Conservation (phyloP, 768 basidiomycete species). For the Termitomyces sp. region DNA sequence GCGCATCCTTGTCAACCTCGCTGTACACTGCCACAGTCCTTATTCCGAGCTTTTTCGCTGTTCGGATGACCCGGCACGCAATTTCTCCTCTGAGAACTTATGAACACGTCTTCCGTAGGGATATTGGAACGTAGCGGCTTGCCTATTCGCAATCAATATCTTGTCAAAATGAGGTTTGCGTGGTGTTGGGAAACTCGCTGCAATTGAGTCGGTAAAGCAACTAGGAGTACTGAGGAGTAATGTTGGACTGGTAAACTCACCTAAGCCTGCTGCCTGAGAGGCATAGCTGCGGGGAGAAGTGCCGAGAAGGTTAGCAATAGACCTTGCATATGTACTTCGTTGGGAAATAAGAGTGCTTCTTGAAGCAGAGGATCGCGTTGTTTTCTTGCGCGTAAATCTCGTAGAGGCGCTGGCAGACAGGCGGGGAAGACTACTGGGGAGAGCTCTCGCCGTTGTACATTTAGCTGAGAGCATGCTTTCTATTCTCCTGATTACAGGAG, state of each 20-base stretch:
- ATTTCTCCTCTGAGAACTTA: conserved; percentile 76
- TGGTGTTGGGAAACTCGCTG: conserved; percentile 30
- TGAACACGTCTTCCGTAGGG: conserved; percentile 21
- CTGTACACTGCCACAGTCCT: conserved; percentile 92
- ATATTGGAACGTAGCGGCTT: conserved; percentile 26
- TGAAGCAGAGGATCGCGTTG: conserved; percentile 3
- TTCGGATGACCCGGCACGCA: conserved; percentile 91
- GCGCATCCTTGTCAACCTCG: conserved; percentile 75
- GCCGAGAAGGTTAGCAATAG: neutral
- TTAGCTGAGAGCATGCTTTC: conserved; percentile 1
- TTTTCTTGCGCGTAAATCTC: neutral
- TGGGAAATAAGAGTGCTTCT: neutral
- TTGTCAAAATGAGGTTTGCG: conserved; percentile 25
- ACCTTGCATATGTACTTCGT: neutral
- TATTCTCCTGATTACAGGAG: neutral
- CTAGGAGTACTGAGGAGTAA: neutral
- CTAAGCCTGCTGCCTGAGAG: neutral
- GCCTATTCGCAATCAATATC: conserved; percentile 31
- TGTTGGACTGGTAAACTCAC: neutral
- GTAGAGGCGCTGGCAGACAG: neutral
- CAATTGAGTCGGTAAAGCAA: neutral
- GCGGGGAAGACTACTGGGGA: conserved; percentile 8
- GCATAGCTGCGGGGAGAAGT: neutral
- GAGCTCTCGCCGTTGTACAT: neutral
- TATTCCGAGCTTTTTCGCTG: conserved; percentile 84